A percentile compares a stretch with the other conserved stretches of the same genome.
These are phyloP conservation scores for Rauvolfia tetraphylla DNA, from an alignment of 257 asterid genomes.

Conservation along the genomic window DNA sequence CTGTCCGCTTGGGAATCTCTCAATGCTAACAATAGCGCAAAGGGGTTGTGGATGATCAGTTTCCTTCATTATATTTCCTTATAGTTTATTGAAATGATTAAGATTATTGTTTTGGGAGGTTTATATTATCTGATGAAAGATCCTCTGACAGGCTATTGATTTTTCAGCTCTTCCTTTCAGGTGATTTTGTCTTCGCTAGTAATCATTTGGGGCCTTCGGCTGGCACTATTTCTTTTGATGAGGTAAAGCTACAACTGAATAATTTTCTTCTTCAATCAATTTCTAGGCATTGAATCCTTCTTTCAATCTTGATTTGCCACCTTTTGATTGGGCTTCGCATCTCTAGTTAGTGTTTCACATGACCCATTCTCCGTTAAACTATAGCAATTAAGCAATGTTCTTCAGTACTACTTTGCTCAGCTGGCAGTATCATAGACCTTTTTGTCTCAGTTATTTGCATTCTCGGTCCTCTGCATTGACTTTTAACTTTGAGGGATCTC, in stretches of 20 bases:
- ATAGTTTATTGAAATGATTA: neutral
- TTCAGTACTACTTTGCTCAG: neutral
- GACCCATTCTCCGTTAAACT: neutral
- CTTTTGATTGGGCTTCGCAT: neutral
- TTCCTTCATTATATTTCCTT: neutral
- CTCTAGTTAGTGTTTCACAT: neutral
- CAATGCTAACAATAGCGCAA: neutral
- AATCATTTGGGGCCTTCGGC: constrained; percentile 87
- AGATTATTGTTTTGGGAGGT: neutral
- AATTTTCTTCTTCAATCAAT: neutral
- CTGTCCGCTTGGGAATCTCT: neutral
- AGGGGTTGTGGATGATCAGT: neutral
- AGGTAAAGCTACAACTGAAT: constrained; percentile 41
- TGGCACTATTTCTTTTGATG: constrained; percentile 73
- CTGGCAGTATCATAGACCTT: neutral
- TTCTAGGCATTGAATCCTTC: neutral
- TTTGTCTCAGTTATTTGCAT: neutral
- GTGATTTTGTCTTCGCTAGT: constrained; percentile 68
- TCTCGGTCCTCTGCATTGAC: neutral
- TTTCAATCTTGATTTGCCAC: neutral
- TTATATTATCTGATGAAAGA: neutral
- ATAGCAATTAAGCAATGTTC: neutral
- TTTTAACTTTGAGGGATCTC: neutral
- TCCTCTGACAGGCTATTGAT: constrained; percentile 7
- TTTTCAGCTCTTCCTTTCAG: constrained; percentile 37